Evolutionary conservation across 768 basidiomycete genomes (phyloP), one percentile per base, ranked within the genome.

Genomic region (Russula ochroleuca): DNA sequence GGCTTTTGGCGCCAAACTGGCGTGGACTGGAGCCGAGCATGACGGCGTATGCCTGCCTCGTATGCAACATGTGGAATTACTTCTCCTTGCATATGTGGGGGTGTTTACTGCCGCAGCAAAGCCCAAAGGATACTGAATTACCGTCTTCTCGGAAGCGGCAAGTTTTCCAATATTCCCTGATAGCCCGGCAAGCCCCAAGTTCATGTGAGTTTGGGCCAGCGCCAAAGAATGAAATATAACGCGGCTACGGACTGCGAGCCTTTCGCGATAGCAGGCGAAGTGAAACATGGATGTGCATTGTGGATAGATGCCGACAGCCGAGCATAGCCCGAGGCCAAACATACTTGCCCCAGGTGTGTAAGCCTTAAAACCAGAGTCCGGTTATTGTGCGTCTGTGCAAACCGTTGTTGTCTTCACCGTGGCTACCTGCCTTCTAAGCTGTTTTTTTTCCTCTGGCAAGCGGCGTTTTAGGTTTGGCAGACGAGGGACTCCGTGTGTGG

Each of bases 401-500:
- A 15, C 50, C 38, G 53, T 35, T 49, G 10, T 51, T 58, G 17
- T 55, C n/a, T 25, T 55, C 31, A 19, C 58, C 21, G 58, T 49
- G 47, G 52, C 37, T 51, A 55, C 64, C 41, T 35, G 48, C 23
- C 63, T 65, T 65, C 64, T 56, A 15, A 56, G 41, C 33, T 61
- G 64, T 65, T 65, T 57, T 43, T 65, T 60, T 25, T n/a, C 38
- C 40, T 50, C 54, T 55, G 59, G 59, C 59, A 61, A 61, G 64
- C 64, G 59, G 64, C 64, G 59, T 65, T 61, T 65, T 65, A 57
- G 49, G 64, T 65, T 65, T 65, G 64, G 64, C 64, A 65, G 64
- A 65, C 35, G 64, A 65, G 59, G 59, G 64, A 57, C 64, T 51
- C 64, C 64, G 64, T 57, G 59, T 45, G 63, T 49, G 64, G 64